Conservation (phyloP, 73 alveolate genomes). For the Paraurostyla sp. region DNA sequence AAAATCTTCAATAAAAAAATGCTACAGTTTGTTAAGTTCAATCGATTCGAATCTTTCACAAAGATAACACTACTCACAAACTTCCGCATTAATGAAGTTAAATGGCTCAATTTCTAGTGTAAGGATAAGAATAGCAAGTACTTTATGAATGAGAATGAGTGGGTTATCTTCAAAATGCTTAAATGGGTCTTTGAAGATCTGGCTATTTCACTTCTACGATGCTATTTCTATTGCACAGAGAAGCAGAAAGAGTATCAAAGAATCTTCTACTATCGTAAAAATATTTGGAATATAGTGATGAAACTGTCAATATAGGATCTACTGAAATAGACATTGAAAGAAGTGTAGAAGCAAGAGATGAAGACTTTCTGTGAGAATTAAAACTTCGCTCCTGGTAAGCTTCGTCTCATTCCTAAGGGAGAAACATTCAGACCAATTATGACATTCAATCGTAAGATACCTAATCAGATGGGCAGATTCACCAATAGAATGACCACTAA, state of each 20-base stretch:
- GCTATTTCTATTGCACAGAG: constrained; percentile 87
- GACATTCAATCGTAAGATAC: constrained; percentile 84
- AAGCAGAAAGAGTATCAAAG: constrained; percentile 79
- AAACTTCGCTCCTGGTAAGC: constrained; percentile 78
- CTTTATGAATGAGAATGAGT: constrained; percentile 69
- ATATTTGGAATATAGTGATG: constrained; percentile 80
- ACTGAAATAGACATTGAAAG: constrained; percentile 27
- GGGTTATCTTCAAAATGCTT: constrained; percentile 54
- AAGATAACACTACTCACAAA: constrained; percentile 40
- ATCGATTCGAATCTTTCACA: constrained; percentile 71
- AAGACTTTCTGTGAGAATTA: constrained; percentile 27
- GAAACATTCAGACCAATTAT: constrained; percentile 89
- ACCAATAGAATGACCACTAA: constrained; percentile 48
- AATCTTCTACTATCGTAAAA: constrained; percentile 84
- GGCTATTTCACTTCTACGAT: constrained; percentile 54
- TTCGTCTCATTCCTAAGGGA: constrained; percentile 86
- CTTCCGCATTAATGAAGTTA: constrained; percentile 42
- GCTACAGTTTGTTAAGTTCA: constrained; percentile 59
- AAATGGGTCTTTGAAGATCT: constrained; percentile 78
- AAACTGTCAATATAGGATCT: constrained; percentile 70
- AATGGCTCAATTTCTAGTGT: constrained; percentile 59
- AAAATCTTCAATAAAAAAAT: constrained; percentile 62
- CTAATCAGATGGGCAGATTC: constrained; percentile 6
- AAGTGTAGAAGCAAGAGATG: constrained; percentile 54
- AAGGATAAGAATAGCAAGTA: constrained; percentile 30